Conservation (phyloP, 2,329 filamentous ascomycete species). For the Talaromyces atroroseus region DNA sequence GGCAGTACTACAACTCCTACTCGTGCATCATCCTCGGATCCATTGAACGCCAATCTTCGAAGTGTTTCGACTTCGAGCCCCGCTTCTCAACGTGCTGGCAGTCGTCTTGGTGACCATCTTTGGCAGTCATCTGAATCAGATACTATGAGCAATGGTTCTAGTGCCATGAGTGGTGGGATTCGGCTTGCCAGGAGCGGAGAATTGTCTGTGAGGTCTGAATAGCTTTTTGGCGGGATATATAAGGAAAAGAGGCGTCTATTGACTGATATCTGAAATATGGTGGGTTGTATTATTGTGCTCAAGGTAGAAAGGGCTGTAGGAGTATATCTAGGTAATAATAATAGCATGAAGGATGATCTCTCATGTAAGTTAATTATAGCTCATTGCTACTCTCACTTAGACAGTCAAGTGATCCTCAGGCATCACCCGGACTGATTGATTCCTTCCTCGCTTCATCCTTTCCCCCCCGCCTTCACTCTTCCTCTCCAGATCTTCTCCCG, state of each 20-base stretch:
- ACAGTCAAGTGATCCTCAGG: no score
- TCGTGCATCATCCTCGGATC: not conserved
- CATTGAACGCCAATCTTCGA: not conserved
- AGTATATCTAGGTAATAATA: no score
- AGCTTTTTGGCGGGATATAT: not conserved
- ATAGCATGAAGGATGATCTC: no score
- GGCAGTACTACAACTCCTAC: not conserved
- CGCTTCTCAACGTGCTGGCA: not conserved
- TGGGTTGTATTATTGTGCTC: no score
- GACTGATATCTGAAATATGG: no score
- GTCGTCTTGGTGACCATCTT: not conserved
- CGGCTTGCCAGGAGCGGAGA: not conserved
- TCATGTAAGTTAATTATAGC: no score
- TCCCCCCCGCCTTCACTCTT: not conserved
- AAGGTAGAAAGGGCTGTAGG: no score
- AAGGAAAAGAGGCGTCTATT: conserved; percentile 24
- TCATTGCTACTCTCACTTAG: no score
- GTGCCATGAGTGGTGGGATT: not conserved
- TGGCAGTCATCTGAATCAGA: not conserved
- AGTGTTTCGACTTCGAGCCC: not conserved
- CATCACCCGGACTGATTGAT: no score
- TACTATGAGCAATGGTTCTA: not conserved
- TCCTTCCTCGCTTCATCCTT: no score
- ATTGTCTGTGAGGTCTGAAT: conserved; percentile 1
- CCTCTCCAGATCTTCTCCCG: not conserved